Conservation (phyloP, 2,329 filamentous ascomycete species). For the Cordyceps farinosa region DNA sequence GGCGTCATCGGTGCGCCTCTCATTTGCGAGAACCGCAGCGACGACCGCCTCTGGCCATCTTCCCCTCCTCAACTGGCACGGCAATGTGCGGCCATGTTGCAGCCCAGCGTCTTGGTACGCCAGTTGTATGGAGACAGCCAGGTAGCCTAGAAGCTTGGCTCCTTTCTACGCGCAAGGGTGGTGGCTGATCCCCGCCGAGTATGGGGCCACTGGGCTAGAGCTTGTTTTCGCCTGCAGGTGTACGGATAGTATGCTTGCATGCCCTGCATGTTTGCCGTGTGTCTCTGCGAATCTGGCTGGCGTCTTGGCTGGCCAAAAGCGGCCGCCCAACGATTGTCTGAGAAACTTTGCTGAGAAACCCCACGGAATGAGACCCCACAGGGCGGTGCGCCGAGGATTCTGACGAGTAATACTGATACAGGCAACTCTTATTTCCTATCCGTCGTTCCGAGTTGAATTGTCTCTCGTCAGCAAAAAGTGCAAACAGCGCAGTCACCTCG, state of each 20-base stretch:
- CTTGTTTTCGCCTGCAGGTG: not conserved
- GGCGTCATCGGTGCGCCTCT: not conserved
- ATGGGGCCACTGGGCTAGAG: not conserved
- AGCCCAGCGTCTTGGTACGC: constrained; percentile 2
- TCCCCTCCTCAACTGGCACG: not conserved
- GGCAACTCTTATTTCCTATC: not conserved
- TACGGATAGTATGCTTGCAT: not conserved
- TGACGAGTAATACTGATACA: not conserved
- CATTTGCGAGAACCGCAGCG: constrained; percentile 15
- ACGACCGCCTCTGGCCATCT: not conserved
- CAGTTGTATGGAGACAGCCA: not conserved
- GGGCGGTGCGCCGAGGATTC: not conserved
- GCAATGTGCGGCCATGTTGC: not conserved
- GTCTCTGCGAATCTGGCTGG: not conserved
- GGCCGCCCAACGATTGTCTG: not conserved
- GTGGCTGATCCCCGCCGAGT: not conserved
- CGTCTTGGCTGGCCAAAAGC: constrained; percentile 12
- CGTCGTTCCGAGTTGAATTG: not conserved
- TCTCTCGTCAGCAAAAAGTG: constrained; percentile 10
- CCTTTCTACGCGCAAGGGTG: not conserved
- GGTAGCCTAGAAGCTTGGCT: constrained; percentile 3
- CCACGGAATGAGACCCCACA: not conserved
- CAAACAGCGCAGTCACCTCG: not conserved
- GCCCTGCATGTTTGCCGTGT: not conserved
- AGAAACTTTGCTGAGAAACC: constrained; percentile 3